A percentile compares a stretch with the other conserved stretches of the same genome.
Evolutionary conservation across 164 flowering plant genomes (phyloP).

Genomic region (Platanus orientalis): DNA sequence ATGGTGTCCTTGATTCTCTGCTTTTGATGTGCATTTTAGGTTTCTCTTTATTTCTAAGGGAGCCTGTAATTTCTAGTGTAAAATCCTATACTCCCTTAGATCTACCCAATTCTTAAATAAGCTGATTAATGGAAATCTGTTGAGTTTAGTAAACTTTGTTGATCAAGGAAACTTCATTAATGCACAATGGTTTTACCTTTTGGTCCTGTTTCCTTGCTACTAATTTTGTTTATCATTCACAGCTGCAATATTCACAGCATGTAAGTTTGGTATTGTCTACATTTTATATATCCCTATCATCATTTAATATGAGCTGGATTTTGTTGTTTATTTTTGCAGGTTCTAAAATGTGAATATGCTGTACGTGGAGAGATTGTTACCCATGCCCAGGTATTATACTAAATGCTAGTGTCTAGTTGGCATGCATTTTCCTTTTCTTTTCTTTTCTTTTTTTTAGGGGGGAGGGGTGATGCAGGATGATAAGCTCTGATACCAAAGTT

Average conservation of each 20-base stretch:
- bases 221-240: neutral
- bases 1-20: too few relatives aligned
- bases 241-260: neutral
- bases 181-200: too few relatives aligned
- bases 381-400: conserved; percentile 70
- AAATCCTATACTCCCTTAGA: neutral
- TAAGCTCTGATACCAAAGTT: too few relatives aligned
- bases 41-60: too few relatives aligned
- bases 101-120: neutral
- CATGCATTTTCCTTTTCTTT: neutral
- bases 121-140: neutral
- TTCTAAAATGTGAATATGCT: conserved; percentile 89
- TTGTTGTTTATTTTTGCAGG: conserved; percentile 38
- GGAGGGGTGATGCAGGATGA: too few relatives aligned
- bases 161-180: too few relatives aligned
- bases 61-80: too few relatives aligned
- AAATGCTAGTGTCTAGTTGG: neutral
- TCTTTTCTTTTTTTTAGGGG: too few relatives aligned
- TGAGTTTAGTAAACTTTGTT: neutral
- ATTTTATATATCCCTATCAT: neutral
- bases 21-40: too few relatives aligned
- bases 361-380: conserved; percentile 95
- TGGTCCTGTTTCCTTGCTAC: neutral
- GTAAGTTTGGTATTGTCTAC: too few relatives aligned
- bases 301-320: neutral